Percentiles rank a stretch among this genome's conserved stretches.
Evolutionary conservation across 139 green algal species (phyloP).

Genomic region (Prasinococcaceae sp.): DNA sequence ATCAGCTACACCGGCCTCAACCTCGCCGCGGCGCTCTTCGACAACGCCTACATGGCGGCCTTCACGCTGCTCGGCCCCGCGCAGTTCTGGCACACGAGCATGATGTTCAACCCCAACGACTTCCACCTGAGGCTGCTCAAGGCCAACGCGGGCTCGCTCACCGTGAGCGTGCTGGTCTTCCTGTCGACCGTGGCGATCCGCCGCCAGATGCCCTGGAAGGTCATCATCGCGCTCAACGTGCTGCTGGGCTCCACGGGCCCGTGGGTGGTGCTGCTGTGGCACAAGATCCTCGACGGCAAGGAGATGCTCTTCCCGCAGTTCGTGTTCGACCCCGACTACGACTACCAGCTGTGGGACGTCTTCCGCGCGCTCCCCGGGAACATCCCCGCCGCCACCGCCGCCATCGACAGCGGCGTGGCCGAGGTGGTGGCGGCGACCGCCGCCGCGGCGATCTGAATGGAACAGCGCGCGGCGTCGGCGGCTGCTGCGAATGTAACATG

Average conservation of each 20-base stretch:
- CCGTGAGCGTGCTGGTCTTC: conserved; percentile 8
- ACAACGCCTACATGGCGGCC: conserved; percentile 15
- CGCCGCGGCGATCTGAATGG: too few species aligned
- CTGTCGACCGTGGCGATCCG: conserved; percentile 6
- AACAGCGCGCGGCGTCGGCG: too few species aligned
- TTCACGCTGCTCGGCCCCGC: conserved; percentile 10
- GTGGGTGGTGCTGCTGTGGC: conserved; percentile 16
- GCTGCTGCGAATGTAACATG: too few species aligned
- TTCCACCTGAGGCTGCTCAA: conserved; percentile 14
- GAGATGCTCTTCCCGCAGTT: conserved; percentile 14
- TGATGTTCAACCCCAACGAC: conserved; percentile 10
- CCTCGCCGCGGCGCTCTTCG: conserved; percentile 9
- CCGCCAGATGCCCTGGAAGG: conserved; percentile 7
- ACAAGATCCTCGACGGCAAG: conserved; percentile 3
- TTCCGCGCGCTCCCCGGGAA: too few species aligned
- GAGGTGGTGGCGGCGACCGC: too few species aligned
- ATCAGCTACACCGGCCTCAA: conserved; percentile 11
- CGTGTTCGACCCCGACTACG: conserved; percentile 10
- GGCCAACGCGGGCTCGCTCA: conserved; percentile 3
- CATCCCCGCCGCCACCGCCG: too few species aligned
- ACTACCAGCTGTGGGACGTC: conserved; percentile 6
- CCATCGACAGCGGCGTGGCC: too few species aligned
- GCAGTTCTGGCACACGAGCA: conserved; percentile 13
- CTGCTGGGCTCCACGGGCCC: conserved; percentile 1
- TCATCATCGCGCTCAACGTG: conserved; percentile 12